Evolutionary conservation across 2,329 filamentous ascomycete species (phyloP).

Genomic region (Claviceps maximensis): DNA sequence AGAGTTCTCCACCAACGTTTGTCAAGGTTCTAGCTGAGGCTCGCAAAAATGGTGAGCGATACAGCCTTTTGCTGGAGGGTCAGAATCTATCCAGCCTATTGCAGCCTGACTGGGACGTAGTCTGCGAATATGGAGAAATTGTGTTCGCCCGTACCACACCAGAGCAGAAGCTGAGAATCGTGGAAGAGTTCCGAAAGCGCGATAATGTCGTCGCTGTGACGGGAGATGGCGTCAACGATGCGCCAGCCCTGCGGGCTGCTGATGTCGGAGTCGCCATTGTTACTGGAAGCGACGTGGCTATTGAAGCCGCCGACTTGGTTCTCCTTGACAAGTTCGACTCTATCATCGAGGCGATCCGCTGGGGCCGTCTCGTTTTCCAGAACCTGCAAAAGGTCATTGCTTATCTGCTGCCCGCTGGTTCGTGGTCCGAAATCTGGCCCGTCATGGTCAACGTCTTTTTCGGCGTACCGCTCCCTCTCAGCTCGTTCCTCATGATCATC

Average conservation of each 20-base stretch:
- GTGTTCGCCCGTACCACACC: slow-evolving; percentile 58
- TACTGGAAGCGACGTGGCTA: slow-evolving; percentile 50
- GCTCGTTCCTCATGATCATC: slow-evolving; percentile 43
- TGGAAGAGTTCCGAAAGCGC: slow-evolving; percentile 48
- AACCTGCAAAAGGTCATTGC: slow-evolving; percentile 29
- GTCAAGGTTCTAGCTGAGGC: slow-evolving; percentile 10
- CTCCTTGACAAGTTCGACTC: slow-evolving; percentile 59
- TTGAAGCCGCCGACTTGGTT: slow-evolving; percentile 50
- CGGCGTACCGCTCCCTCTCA: slow-evolving; percentile 36
- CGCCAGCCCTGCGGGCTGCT: slow-evolving; percentile 50
- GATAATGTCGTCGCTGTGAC: slow-evolving; percentile 55
- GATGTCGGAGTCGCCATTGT: slow-evolving; percentile 59
- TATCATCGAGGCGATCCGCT: slow-evolving; percentile 51
- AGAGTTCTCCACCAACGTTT: slow-evolving; percentile 6
- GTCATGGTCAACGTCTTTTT: slow-evolving; percentile 43
- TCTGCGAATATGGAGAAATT: slow-evolving; percentile 41
- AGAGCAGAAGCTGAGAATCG: slow-evolving; percentile 59
- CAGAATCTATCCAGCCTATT: slow-evolving; percentile 44
- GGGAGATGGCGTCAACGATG: slow-evolving; percentile 60
- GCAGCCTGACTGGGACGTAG: slow-evolving; percentile 28
- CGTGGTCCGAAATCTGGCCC: slow-evolving; percentile 44
- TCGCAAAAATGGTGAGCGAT: slow-evolving; percentile 10
- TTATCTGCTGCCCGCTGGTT: slow-evolving; percentile 36
- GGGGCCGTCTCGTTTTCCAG: slow-evolving; percentile 27
- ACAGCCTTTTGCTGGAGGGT: slow-evolving; percentile 34